Conservation (phyloP, 371 early-diverging fungal genomes). For the Mortierella sp. region DNA sequence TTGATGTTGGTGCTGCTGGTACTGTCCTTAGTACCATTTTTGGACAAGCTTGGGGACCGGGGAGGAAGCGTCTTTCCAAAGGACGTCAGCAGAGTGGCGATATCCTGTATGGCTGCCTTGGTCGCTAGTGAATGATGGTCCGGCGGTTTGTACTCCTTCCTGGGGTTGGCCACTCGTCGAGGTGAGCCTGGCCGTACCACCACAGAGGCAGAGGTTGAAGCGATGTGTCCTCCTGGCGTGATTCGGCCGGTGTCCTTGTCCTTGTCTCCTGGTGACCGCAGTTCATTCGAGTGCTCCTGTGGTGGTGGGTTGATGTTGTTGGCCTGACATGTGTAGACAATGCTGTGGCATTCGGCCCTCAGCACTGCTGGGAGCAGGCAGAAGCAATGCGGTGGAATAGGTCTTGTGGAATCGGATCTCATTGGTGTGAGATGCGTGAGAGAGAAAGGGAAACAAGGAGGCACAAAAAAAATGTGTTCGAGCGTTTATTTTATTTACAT, state of each 20-base stretch:
- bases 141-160: background rate
- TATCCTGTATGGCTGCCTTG: conserved; percentile 1
- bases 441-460: background rate
- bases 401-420: background rate
- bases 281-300: background rate
- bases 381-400: background rate
- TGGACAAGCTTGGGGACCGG: background rate
- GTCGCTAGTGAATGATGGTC: background rate
- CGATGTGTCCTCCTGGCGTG: background rate
- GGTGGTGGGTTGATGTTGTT: background rate
- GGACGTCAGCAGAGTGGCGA: background rate
- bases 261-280: background rate
- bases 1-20: background rate
- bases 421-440: background rate
- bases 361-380: background rate
- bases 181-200: background rate
- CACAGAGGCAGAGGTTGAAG: background rate
- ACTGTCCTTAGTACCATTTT: background rate
- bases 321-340: background rate
- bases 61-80: background rate
- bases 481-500: background rate
- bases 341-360: background rate
- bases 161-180: background rate
- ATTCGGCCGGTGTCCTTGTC: background rate
- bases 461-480: background rate